Percentiles rank a stretch among this genome's conserved stretches.
These are phyloP conservation scores for Melanogaster broomeanus DNA, from an alignment of 768 basidiomycete species.

Conservation along the genomic window DNA sequence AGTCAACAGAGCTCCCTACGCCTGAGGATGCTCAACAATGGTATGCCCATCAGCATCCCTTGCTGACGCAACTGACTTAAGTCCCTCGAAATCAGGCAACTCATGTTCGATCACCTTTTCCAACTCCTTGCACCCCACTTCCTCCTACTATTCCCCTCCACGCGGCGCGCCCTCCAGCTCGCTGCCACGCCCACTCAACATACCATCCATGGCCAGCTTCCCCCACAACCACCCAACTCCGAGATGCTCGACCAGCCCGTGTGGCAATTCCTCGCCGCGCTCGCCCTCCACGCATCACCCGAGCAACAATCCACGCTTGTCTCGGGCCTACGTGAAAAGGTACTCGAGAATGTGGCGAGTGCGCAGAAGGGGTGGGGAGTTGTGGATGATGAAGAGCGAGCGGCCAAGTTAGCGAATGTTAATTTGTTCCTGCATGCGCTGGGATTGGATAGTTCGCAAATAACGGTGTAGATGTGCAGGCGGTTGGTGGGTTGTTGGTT, in stretches of 20 bases:
- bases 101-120: conserved; percentile 87
- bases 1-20: conserved; percentile 57
- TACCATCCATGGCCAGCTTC: conserved; percentile 48
- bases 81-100: conserved; percentile 58
- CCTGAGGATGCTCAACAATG: conserved; percentile 80
- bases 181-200: conserved; percentile 36
- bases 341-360: conserved; percentile 84
- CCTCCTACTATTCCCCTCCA: conserved; percentile 85
- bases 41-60: conserved; percentile 41
- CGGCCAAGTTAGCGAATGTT: conserved; percentile 85
- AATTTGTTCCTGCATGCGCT: conserved; percentile 88
- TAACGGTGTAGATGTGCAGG: conserved; percentile 42
- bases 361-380: conserved; percentile 73
- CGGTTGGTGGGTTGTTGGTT: too few species aligned
- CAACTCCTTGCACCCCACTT: conserved; percentile 76
- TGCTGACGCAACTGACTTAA: conserved; percentile 7
- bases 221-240: conserved; percentile 58
- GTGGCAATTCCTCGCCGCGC: conserved; percentile 92
- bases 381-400: conserved; percentile 69
- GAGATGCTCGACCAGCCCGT: conserved; percentile 85
- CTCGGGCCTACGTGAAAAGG: conserved; percentile 84
- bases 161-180: conserved; percentile 57
- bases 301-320: conserved; percentile 92
- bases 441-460: conserved; percentile 72
- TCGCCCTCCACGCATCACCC: conserved; percentile 80